Evolutionary conservation across 768 basidiomycete genomes (phyloP).

Genomic region (Suillus sp.): DNA sequence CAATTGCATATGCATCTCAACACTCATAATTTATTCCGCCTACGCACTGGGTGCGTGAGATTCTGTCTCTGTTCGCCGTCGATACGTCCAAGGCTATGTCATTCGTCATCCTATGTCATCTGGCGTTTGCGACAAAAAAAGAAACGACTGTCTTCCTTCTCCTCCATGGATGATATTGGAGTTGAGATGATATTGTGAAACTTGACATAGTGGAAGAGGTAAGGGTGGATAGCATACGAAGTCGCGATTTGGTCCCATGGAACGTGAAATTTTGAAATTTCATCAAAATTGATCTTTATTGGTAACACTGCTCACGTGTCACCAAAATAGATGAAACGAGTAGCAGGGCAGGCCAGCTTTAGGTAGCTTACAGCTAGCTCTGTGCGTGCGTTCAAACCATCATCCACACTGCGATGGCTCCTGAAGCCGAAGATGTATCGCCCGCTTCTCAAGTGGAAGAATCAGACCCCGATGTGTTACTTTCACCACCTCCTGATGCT

Average conservation of each 20-base stretch:
- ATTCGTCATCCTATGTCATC: not conserved
- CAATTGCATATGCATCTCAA: not conserved
- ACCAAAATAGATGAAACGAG: not conserved
- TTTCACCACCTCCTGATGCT: slow-evolving; percentile 50
- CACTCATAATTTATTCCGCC: not conserved
- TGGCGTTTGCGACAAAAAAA: not conserved
- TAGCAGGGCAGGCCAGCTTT: not conserved
- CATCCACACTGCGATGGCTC: slow-evolving; percentile 1
- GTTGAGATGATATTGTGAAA: not conserved
- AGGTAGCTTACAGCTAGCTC: not conserved
- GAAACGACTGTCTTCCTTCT: not conserved
- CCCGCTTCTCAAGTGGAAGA: slow-evolving; percentile 57
- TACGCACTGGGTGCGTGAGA: slow-evolving; percentile 3
- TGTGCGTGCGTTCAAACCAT: not conserved
- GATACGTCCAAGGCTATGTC: not conserved
- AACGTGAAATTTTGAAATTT: not conserved
- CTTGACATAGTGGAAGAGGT: slow-evolving; percentile 4
- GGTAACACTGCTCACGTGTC: not conserved
- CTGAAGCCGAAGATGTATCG: slow-evolving; percentile 21
- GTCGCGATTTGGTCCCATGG: not conserved
- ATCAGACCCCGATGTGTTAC: slow-evolving; percentile 47
- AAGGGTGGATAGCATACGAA: too few species aligned
- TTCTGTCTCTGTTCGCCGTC: not conserved
- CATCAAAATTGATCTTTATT: not conserved
- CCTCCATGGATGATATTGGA: not conserved